Base-by-base conservation (phyloP, 176 grass and related monocot genomes). In the Zoysia japonica region DNA sequence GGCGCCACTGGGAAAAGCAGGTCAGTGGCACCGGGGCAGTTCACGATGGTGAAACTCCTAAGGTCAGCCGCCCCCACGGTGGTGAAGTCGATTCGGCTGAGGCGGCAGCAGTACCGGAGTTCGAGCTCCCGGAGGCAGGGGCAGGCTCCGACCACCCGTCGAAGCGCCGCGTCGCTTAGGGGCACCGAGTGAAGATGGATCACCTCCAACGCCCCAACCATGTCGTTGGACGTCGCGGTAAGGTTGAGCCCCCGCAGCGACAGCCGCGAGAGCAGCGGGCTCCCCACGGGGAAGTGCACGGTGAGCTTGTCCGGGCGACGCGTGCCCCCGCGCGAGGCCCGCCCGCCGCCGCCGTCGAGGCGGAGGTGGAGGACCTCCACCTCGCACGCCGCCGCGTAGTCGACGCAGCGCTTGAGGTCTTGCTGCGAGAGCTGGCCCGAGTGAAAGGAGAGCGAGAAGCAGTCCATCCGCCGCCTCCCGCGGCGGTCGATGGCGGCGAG, bases 61-160 rank as follows among this genome's bases (percentile, higher is more conserved):
- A 83, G 53, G 39, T 72, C 79, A 43, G 61, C 19, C 3, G 67
- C 37, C 2, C 87, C 64, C 2, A 73, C 54, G 11, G 41, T 55
- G 5, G 41, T 2, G 2, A 63, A 28, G 28, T 28, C 65, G 40
- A 77, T 68, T 19, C 43, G 45, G 36, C 84, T 4, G 4, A 56
- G 1, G 15, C 15, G 28, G 3, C 11, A 0, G 75, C 89, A 92
- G 60, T 40, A 13, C 40, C 76, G 78, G 19, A 96, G 71, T 13
- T 81, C 68, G 20, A 96, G 82, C 49, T 63, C 63, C 2, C 76
- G 89, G 61, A 96, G 82, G 13, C 36, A 5, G 1, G 93, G 93
- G 71, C 93, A 96, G 28, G 28, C 28, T 28, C 28, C 28, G 28
- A 28, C 28, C 28, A 28, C 28, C 28, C 28, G 28, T 28, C 28